Conservation (phyloP, 2,329 filamentous ascomycete genomes). For the Plenodomus tracheiphilus region DNA sequence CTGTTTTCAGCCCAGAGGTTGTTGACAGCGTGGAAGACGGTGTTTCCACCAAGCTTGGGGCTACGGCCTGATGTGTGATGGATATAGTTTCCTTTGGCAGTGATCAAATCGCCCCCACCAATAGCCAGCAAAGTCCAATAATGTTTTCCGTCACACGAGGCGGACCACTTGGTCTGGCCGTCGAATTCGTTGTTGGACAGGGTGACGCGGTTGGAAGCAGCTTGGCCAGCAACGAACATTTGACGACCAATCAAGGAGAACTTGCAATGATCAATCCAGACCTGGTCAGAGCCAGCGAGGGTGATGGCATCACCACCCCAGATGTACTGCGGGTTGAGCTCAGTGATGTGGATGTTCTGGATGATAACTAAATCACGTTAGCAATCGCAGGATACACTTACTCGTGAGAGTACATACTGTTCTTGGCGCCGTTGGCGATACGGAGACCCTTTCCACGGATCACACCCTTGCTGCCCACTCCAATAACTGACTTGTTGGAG, state of each 20-base stretch:
- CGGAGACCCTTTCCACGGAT: slow-evolving; percentile 29
- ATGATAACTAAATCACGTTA: slow-evolving; percentile 26
- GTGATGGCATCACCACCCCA: slow-evolving; percentile 45
- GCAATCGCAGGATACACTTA: too few species aligned
- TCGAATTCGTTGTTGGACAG: slow-evolving; percentile 24
- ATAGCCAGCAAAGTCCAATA: slow-evolving; percentile 22
- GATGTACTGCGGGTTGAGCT: slow-evolving; percentile 44
- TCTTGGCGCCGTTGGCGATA: slow-evolving; percentile 20
- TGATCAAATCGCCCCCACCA: slow-evolving; percentile 16
- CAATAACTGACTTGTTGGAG: slow-evolving; percentile 48
- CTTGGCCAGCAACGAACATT: slow-evolving; percentile 15
- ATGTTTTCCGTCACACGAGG: slow-evolving; percentile 19
- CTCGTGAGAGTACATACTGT: slow-evolving; percentile 19
- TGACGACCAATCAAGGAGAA: slow-evolving; percentile 19
- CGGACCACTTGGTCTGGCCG: slow-evolving; percentile 16
- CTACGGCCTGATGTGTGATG: slow-evolving; percentile 20
- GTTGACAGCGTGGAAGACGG: slow-evolving; percentile 19
- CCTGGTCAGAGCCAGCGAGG: slow-evolving; percentile 29
- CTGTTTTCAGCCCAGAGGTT: slow-evolving; percentile 18
- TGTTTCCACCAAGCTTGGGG: slow-evolving; percentile 17
- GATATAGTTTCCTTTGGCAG: slow-evolving; percentile 21
- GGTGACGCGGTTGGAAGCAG: slow-evolving; percentile 13
- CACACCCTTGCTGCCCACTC: slow-evolving; percentile 43
- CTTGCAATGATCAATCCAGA: slow-evolving; percentile 41
- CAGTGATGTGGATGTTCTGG: slow-evolving; percentile 46